These are phyloP conservation scores for Boletus barrowsii DNA, from an alignment of 768 basidiomycete genomes.

Conservation along the genomic window DNA sequence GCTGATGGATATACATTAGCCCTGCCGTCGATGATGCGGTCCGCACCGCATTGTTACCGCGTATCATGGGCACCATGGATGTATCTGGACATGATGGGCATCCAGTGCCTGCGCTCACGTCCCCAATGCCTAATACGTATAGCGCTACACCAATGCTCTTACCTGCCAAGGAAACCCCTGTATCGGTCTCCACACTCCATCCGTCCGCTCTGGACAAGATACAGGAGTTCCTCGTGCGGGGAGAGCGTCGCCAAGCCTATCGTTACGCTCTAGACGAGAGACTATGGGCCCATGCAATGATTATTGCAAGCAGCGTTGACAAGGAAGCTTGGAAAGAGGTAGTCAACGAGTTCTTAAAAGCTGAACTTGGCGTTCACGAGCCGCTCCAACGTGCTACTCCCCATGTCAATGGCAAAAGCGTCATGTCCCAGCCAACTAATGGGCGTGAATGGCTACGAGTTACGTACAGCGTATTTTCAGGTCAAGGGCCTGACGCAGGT, in stretches of 20 bases:
- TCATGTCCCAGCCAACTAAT: constrained; percentile 31
- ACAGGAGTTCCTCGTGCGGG: constrained; percentile 73
- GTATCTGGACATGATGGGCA: constrained; percentile 22
- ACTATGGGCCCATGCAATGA: constrained; percentile 93
- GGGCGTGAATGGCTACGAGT: constrained; percentile 74
- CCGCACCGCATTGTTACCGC: constrained; percentile 67
- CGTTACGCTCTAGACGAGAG: constrained; percentile 84
- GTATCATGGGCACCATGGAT: constrained; percentile 34
- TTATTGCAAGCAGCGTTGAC: constrained; percentile 91
- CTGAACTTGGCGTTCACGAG: constrained; percentile 59
- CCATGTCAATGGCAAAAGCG: constrained; percentile 19
- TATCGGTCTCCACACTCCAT: constrained; percentile 58
- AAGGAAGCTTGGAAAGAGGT: constrained; percentile 93
- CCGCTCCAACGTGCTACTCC: constrained; percentile 14
- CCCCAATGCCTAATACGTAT: constrained; percentile 21
- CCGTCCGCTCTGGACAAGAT: constrained; percentile 72
- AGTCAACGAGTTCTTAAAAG: constrained; percentile 77
- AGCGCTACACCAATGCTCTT: constrained; percentile 11
- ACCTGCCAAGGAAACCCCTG: constrained; percentile 44
- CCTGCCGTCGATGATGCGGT: constrained; percentile 71
- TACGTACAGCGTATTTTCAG: constrained; percentile 80
- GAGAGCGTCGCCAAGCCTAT: constrained; percentile 84
- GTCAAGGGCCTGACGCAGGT: constrained; percentile 79
- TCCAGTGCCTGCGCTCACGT: constrained; percentile 32
- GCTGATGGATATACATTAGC: constrained; percentile 34